These are phyloP conservation scores for Verticillium nonalfalfae DNA, from an alignment of 2,329 filamentous ascomycete species.

Conservation along the genomic window DNA sequence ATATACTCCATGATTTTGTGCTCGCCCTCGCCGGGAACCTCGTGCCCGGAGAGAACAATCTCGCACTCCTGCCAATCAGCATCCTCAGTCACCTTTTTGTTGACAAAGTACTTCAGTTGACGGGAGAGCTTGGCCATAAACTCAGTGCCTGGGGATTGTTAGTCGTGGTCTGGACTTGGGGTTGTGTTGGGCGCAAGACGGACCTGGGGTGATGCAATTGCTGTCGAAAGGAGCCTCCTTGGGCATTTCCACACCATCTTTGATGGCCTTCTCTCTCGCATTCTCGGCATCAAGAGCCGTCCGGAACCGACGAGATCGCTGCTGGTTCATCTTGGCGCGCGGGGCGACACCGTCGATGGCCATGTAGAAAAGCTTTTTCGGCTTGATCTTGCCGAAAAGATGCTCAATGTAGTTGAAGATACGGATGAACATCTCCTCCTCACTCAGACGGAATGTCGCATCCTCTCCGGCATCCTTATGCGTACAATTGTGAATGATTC, in stretches of 20 bases:
- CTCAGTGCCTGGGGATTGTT: slow-evolving; percentile 53
- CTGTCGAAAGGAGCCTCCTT: slow-evolving; percentile 96
- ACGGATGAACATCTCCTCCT: slow-evolving; percentile 99
- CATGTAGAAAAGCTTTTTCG: slow-evolving; percentile 99
- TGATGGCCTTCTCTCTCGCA: slow-evolving; percentile 86
- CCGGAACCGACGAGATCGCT: slow-evolving; percentile 88
- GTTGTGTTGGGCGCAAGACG: not conserved
- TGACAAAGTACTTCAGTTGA: slow-evolving; percentile 97
- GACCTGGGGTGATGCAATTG: slow-evolving; percentile 94
- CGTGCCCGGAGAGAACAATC: slow-evolving; percentile 92
- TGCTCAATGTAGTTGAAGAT: slow-evolving; percentile 99
- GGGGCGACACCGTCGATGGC: slow-evolving; percentile 97
- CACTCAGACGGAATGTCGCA: slow-evolving; percentile 83
- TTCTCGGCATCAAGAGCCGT: slow-evolving; percentile 87
- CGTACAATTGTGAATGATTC: slow-evolving; percentile 99
- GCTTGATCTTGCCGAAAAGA: slow-evolving; percentile 97
- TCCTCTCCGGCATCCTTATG: slow-evolving; percentile 88
- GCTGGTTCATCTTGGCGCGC: slow-evolving; percentile 99
- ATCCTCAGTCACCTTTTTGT: slow-evolving; percentile 97
- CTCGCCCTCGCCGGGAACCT: slow-evolving; percentile 95
- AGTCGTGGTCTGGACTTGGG: slow-evolving; percentile 5
- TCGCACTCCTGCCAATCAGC: slow-evolving; percentile 96
- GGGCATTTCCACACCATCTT: slow-evolving; percentile 84
- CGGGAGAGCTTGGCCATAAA: slow-evolving; percentile 96
- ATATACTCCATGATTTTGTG: slow-evolving; percentile 99